A percentile compares a stretch with the other conserved stretches of the same genome.
phyloP scores from a whole-genome alignment of 345 rosid species.

The Citrus maxima region DNA sequence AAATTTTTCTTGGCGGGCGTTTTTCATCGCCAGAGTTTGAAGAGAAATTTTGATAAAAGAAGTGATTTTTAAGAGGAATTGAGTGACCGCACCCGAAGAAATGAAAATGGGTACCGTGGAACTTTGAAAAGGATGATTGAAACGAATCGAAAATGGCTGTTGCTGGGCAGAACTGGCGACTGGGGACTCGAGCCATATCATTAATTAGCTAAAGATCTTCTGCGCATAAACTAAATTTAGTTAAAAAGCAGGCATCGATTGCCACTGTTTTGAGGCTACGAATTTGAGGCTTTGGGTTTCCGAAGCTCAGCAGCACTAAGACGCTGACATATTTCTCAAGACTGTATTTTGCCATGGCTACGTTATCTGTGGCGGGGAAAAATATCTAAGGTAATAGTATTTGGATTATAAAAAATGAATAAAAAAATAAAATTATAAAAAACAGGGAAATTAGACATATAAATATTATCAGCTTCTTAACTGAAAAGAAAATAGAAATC shows the following conservation, averaged over 20 bases:
- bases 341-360: not conserved
- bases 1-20: slow-evolving; percentile 27
- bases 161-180: slow-evolving; percentile 52
- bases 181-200: slow-evolving; percentile 50
- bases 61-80: slow-evolving; percentile 23
- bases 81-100: slow-evolving; percentile 45
- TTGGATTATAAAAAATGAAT: not conserved
- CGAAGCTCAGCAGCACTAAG: not conserved
- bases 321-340: not conserved
- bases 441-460: too few relatives aligned
- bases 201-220: not conserved
- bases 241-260: not conserved
- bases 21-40: slow-evolving; percentile 21
- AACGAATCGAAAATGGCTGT: slow-evolving; percentile 37
- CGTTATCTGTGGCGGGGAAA: slow-evolving; percentile 5
- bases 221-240: not conserved
- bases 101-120: slow-evolving; percentile 36
- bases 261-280: not conserved
- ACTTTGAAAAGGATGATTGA: slow-evolving; percentile 40
- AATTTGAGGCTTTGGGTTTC: not conserved
- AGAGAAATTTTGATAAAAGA: slow-evolving; percentile 7
- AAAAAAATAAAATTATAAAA: not conserved
- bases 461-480: too few relatives aligned
- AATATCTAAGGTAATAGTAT: not conserved
- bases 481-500: too few relatives aligned